Percentiles rank a stretch among this genome's conserved stretches.
phyloP scores from a whole-genome alignment of 108 stramenopile genomes.

The Discostella stelligeroides region DNA sequence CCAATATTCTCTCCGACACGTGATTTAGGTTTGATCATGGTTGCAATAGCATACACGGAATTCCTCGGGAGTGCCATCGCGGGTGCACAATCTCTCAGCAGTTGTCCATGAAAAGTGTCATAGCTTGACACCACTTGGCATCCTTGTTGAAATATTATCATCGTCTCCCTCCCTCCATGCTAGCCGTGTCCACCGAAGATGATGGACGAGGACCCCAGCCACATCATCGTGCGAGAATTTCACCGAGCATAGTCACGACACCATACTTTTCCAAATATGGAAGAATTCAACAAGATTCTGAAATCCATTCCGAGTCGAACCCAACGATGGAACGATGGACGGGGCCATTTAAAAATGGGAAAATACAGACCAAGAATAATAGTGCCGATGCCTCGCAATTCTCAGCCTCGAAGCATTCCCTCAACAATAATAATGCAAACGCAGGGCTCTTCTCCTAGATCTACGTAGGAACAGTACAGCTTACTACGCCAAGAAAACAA shows the following conservation, averaged over 20 bases:
- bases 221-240: slow-evolving; percentile 63
- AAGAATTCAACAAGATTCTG: slow-evolving; percentile 66
- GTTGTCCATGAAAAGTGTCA: slow-evolving; percentile 45
- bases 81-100: slow-evolving; percentile 61
- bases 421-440: no score
- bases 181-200: slow-evolving; percentile 31
- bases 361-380: slow-evolving; percentile 58
- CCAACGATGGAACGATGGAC: slow-evolving; percentile 56
- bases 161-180: no score
- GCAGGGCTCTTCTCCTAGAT: no score
- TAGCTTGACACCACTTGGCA: slow-evolving; percentile 20
- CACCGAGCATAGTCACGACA: slow-evolving; percentile 64
- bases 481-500: no score
- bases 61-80: slow-evolving; percentile 75
- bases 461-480: no score
- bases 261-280: slow-evolving; percentile 50
- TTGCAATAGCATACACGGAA: slow-evolving; percentile 69
- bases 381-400: slow-evolving; percentile 58
- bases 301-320: slow-evolving; percentile 58
- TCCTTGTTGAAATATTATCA: slow-evolving; percentile 15
- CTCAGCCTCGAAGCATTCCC: slow-evolving; percentile 65
- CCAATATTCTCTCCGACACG: slow-evolving; percentile 18
- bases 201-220: slow-evolving; percentile 41
- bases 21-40: slow-evolving; percentile 49
- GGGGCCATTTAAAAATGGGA: slow-evolving; percentile 57